phyloP scores from a whole-genome alignment of 2,329 filamentous ascomycete species.

The Pseudogymnoascus sp. region DNA sequence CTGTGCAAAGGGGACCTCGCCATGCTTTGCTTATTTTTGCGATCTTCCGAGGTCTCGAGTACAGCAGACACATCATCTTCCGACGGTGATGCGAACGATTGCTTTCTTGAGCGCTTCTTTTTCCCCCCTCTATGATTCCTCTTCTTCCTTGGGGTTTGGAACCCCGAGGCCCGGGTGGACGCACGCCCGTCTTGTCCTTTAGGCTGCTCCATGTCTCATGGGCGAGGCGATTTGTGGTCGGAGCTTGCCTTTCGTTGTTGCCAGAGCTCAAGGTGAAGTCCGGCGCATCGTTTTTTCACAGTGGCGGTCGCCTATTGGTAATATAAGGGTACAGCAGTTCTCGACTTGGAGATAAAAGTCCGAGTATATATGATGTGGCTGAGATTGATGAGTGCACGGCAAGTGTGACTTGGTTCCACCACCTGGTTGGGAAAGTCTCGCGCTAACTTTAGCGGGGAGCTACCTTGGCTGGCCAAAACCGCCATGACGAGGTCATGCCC shows the following conservation, averaged over 20 bases:
- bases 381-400: background rate
- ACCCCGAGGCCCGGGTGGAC: background rate
- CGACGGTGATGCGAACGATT: constrained; percentile 67
- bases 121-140: constrained; percentile 70
- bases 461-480: background rate
- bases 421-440: background rate
- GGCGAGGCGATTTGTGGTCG: background rate
- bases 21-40: constrained; percentile 28
- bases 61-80: constrained; percentile 42
- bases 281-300: background rate
- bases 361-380: background rate
- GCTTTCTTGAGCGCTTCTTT: constrained; percentile 68
- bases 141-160: constrained; percentile 43
- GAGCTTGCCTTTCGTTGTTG: background rate
- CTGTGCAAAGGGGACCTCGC: constrained; percentile 40
- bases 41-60: constrained; percentile 27
- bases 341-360: background rate
- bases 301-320: background rate
- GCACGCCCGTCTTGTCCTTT: background rate
- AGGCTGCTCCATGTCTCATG: background rate
- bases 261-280: background rate
- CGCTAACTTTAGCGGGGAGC: background rate
- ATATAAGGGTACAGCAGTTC: background rate
- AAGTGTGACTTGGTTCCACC: background rate
- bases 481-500: background rate